These are phyloP conservation scores for Halophytophthora batemanensis DNA, from an alignment of 352 stramenopile species.

Conservation along the genomic window DNA sequence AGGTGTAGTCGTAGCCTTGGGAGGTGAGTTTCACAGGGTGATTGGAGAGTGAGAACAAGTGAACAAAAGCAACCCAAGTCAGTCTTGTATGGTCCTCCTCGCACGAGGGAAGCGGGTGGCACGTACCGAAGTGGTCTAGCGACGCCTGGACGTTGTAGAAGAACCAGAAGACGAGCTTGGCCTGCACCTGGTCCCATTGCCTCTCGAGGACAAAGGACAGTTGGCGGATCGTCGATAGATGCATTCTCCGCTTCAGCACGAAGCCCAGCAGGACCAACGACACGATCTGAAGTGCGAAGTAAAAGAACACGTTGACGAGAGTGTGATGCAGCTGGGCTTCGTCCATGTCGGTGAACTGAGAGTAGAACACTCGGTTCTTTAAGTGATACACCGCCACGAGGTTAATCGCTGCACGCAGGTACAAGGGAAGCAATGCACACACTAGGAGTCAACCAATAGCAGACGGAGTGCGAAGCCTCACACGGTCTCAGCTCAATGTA, in stretches of 20 bases:
- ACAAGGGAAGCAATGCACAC: too few species aligned
- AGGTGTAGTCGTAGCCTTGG: too few species aligned
- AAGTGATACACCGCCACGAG: slow-evolving; percentile 4
- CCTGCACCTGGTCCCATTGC: slow-evolving; percentile 19
- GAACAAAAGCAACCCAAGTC: too few species aligned
- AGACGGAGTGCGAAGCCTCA: too few species aligned
- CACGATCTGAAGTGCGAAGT: slow-evolving; percentile 16
- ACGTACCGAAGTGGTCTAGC: slow-evolving; percentile 19
- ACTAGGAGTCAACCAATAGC: too few species aligned
- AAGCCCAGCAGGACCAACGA: slow-evolving; percentile 10
- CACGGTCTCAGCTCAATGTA: too few species aligned
- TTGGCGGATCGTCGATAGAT: slow-evolving; percentile 13
- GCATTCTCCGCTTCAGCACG: slow-evolving; percentile 10
- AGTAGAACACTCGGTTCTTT: slow-evolving; percentile 13
- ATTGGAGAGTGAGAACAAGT: too few species aligned
- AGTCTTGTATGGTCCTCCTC: too few species aligned
- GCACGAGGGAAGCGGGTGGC: too few species aligned
- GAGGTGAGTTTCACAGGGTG: too few species aligned
- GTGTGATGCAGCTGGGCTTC: slow-evolving; percentile 1
- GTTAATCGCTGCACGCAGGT: slow-evolving; percentile 1
- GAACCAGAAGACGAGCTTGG: slow-evolving; percentile 20
- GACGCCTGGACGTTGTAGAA: slow-evolving; percentile 12
- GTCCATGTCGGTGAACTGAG: slow-evolving; percentile 6
- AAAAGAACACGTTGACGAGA: slow-evolving; percentile 17
- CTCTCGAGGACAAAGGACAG: slow-evolving; percentile 26